phyloP scores from a whole-genome alignment of 2,329 filamentous ascomycete genomes.

The Phialophora macrospora region DNA sequence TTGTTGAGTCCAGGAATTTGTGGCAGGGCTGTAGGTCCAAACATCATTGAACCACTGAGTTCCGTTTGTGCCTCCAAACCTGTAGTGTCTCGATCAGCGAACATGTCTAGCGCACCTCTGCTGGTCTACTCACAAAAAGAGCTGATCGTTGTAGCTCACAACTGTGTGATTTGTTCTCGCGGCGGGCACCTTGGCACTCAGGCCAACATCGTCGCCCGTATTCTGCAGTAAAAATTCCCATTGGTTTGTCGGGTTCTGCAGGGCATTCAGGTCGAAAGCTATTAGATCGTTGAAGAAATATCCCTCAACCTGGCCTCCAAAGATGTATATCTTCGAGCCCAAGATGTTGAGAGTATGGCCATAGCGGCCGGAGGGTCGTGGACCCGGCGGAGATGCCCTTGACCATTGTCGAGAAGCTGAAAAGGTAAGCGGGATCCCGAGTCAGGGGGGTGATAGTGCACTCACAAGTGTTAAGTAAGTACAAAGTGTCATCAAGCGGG shows the following conservation, averaged over 20 bases:
- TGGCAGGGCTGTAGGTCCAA: conserved; percentile 87
- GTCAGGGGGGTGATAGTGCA: conserved; percentile 35
- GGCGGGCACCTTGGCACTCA: conserved; percentile 73
- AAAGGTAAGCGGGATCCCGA: conserved; percentile 41
- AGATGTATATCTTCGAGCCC: conserved; percentile 95
- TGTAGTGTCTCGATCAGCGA: conserved; percentile 46
- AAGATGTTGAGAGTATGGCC: conserved; percentile 96
- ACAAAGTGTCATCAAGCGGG: conserved; percentile 89
- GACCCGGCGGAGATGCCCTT: conserved; percentile 82
- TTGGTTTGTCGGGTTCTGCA: conserved; percentile 86
- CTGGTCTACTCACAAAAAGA: conserved; percentile 75
- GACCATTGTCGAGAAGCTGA: conserved; percentile 98
- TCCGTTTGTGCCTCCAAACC: conserved; percentile 97
- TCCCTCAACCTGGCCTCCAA: conserved; percentile 95
- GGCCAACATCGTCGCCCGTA: conserved; percentile 64
- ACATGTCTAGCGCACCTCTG: conserved; percentile 2
- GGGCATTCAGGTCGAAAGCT: conserved; percentile 91
- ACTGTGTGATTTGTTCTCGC: conserved; percentile 94
- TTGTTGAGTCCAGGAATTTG: conserved; percentile 82
- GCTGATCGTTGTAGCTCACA: conserved; percentile 87
- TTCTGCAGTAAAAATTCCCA: conserved; percentile 93
- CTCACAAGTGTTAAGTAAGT: conserved; percentile 96
- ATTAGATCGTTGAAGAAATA: conserved; percentile 98
- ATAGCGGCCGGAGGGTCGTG: conserved; percentile 86
- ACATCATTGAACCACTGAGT: conserved; percentile 99